Evolutionary conservation across 2,329 filamentous ascomycete species (phyloP).

Genomic region (Verticillium zaregamsianum): DNA sequence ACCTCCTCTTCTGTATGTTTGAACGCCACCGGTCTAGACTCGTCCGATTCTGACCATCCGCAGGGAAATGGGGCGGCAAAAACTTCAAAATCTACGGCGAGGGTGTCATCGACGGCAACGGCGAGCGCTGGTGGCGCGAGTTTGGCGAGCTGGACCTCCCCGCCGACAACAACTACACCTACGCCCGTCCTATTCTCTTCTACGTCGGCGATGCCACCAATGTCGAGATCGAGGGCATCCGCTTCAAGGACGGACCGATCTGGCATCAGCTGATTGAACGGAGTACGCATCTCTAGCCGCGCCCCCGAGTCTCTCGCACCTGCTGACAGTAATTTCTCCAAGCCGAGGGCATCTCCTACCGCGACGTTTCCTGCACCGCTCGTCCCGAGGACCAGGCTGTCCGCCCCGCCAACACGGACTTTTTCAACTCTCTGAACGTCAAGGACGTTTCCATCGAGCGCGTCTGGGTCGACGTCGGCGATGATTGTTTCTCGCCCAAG

Average conservation of each 20-base stretch:
- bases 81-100: constrained; percentile 57
- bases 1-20: constrained; percentile 49
- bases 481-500: constrained; percentile 62
- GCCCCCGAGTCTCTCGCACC: background rate
- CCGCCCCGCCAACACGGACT: constrained; percentile 59
- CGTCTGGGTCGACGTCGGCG: constrained; percentile 52
- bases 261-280: constrained; percentile 59
- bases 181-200: constrained; percentile 56
- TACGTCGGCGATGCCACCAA: constrained; percentile 58
- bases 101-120: constrained; percentile 53
- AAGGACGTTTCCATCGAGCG: constrained; percentile 11
- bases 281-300: constrained; percentile 31
- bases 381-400: constrained; percentile 54
- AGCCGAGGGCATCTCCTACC: constrained; percentile 46
- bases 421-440: constrained; percentile 14
- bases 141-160: constrained; percentile 32
- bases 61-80: constrained; percentile 54
- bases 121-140: constrained; percentile 38
- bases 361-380: constrained; percentile 49
- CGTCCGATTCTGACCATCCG: background rate
- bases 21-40: background rate
- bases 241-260: constrained; percentile 56
- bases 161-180: constrained; percentile 45
- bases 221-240: constrained; percentile 52
- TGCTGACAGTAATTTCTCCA: background rate